Conservation (phyloP, 2,329 filamentous ascomycete species). For the Chaetomium sp. region DNA sequence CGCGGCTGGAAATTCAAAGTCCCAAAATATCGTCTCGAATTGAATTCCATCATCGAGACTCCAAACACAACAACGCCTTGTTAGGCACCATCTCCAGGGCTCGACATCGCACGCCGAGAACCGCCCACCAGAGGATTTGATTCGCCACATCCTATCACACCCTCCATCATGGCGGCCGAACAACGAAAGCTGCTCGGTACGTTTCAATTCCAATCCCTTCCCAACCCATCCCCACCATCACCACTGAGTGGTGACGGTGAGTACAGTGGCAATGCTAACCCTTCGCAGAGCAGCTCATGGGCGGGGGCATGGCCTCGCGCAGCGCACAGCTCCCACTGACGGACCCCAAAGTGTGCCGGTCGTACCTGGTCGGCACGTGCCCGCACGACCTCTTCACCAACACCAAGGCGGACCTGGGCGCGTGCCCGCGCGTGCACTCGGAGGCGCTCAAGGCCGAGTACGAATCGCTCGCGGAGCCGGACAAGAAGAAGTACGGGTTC, state of each 20-base stretch:
- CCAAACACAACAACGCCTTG: background rate
- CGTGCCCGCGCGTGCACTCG: constrained; percentile 84
- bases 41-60: background rate
- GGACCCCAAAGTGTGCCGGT: constrained; percentile 92
- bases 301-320: constrained; percentile 70
- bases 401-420: constrained; percentile 94
- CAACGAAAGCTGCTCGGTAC: constrained; percentile 89
- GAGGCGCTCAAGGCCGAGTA: constrained; percentile 90
- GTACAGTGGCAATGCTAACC: constrained; percentile 6
- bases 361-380: constrained; percentile 89
- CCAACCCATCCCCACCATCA: background rate
- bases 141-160: too few species aligned
- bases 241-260: background rate
- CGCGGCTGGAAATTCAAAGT: constrained; percentile 29
- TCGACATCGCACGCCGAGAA: background rate
- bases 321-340: constrained; percentile 82
- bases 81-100: background rate
- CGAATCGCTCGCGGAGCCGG: constrained; percentile 68
- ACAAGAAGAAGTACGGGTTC: constrained; percentile 81
- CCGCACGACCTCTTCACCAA: constrained; percentile 99
- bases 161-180: constrained; percentile 79
- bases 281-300: constrained; percentile 82
- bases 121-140: background rate
- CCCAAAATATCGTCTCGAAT: constrained; percentile 18
- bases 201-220: constrained; percentile 31